Base-by-base conservation (phyloP, 176 grass and related monocot species). In the Calamus simplicifolius region DNA sequence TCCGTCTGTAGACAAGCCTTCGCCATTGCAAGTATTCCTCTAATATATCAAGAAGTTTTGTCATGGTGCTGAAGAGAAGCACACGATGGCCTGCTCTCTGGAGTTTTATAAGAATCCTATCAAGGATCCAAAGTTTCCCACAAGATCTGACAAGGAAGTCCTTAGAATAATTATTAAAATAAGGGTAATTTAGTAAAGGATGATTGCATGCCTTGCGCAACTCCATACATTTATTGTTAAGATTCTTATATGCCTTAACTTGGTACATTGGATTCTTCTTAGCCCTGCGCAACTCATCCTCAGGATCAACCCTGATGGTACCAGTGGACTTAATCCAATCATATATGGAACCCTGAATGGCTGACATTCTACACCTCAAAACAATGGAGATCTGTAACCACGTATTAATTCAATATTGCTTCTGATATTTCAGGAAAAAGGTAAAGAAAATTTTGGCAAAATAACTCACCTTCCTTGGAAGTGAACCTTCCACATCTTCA, bases 191-290 rank as follows among this genome's bases (percentile, higher is more conserved):
- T 53, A 98, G 70, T 68, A 98, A 54, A 57, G 94, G 94, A 80
- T 98, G 94, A 55, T 98, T 98, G 64, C 94, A 98, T 29, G 81
- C 94, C 92, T 98, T 98, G 73, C 94, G 81, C n/a, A 98, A 60
- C 64, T 98, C 94, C 94, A 98, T 98, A 67, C 94, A 98, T 61
- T 98, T 98, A 59, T 98, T 98, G 67, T 93, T 91, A 35, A 98
- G 85, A 83, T 90, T 98, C 77, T 77, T 98, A 63, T 79, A 93
- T 21, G 50, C 80, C 76, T 93, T 98, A 27, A 72, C 28, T 75
- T 98, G 94, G 57, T 98, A 98, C 81, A 83, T 66, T 21, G 94
- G 79, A 78, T 88, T 98, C 58, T 79, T 92, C 76, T 98, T 79
- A 29, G 43, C 31, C 50, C 85, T 85, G 6, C 7, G 54, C 58